Conservation (phyloP, 306 rosid species). For the Inga oerstediana region DNA sequence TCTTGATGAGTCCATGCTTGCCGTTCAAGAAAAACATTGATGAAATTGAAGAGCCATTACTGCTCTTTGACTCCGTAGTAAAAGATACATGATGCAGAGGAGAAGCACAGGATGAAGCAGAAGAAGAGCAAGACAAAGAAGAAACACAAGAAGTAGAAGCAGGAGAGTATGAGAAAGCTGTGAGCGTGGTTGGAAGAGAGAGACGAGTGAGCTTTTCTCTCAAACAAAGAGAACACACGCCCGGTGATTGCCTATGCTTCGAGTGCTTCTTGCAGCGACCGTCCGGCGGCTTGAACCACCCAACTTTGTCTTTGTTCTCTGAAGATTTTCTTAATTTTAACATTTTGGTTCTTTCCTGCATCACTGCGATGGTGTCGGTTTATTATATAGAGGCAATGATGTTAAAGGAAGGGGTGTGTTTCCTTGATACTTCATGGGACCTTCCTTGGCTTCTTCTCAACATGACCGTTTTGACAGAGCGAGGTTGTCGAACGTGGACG, state of each 20-base stretch:
- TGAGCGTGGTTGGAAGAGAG: conserved; percentile 7
- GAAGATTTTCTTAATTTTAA: conserved; percentile 33
- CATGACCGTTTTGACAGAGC: conserved; percentile 58
- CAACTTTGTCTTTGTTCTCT: conserved; percentile 37
- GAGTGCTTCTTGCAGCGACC: conserved; percentile 76
- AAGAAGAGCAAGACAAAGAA: conserved; percentile 63
- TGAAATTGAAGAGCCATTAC: neutral
- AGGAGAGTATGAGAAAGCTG: neutral
- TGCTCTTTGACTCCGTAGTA: neutral
- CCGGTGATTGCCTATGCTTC: conserved; percentile 77
- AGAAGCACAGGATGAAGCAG: conserved; percentile 55
- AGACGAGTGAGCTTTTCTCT: conserved; percentile 55
- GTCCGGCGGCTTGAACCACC: conserved; percentile 26
- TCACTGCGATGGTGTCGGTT: neutral
- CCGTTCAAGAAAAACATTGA: conserved; percentile 38
- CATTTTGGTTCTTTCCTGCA: conserved; percentile 34
- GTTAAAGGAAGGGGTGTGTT: conserved; percentile 10
- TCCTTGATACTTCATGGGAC: conserved; percentile 51
- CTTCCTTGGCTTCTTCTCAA: conserved; percentile 50
- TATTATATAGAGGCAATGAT: conserved; percentile 16
- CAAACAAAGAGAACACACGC: conserved; percentile 84
- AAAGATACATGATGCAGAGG: conserved; percentile 38
- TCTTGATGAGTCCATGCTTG: conserved; percentile 52
- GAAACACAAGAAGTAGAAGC: conserved; percentile 44
- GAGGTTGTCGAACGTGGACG: conserved; percentile 48